A percentile compares a stretch with the other conserved stretches of the same genome.
Evolutionary conservation across 805 yeast genomes (phyloP).

Genomic region (Zygosaccharomyces siamensis): DNA sequence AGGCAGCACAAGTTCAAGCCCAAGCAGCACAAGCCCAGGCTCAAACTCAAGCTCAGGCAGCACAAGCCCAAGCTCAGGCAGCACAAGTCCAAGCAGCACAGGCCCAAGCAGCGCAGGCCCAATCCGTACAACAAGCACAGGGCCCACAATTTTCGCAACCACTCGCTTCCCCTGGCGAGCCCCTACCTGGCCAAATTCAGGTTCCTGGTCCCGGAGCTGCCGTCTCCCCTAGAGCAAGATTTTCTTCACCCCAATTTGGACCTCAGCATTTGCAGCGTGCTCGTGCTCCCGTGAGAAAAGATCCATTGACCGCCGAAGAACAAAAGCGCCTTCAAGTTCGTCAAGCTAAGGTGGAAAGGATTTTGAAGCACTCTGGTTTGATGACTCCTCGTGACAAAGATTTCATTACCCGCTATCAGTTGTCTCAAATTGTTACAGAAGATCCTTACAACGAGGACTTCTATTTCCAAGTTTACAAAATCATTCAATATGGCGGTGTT

Average conservation of each 20-base stretch:
- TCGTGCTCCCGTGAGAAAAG: slow-evolving; percentile 30
- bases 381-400: slow-evolving; percentile 98
- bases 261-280: slow-evolving; percentile 13
- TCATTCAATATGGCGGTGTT: slow-evolving; percentile 50
- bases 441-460: slow-evolving; percentile 97
- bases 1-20: slow-evolving; percentile 1
- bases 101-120: not conserved
- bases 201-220: slow-evolving; percentile 3
- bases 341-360: slow-evolving; percentile 69
- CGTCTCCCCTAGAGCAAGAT: slow-evolving; percentile 6
- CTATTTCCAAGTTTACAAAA: slow-evolving; percentile 86
- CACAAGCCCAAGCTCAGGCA: slow-evolving; percentile 3
- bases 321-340: slow-evolving; percentile 61
- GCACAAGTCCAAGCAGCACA: slow-evolving; percentile 1
- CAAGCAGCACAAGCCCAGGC: slow-evolving; percentile 1
- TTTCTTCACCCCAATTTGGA: slow-evolving; percentile 5
- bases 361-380: slow-evolving; percentile 79
- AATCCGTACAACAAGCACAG: not conserved
- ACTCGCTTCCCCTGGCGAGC: slow-evolving; percentile 1
- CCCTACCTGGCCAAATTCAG: slow-evolving; percentile 2
- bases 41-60: not conserved
- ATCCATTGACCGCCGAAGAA: slow-evolving; percentile 63
- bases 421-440: slow-evolving; percentile 92
- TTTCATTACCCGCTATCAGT: slow-evolving; percentile 87
- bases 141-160: not conserved